Evolutionary conservation across 495 filamentous ascomycete species (phyloP).

Genomic region (Halenospora varia): DNA sequence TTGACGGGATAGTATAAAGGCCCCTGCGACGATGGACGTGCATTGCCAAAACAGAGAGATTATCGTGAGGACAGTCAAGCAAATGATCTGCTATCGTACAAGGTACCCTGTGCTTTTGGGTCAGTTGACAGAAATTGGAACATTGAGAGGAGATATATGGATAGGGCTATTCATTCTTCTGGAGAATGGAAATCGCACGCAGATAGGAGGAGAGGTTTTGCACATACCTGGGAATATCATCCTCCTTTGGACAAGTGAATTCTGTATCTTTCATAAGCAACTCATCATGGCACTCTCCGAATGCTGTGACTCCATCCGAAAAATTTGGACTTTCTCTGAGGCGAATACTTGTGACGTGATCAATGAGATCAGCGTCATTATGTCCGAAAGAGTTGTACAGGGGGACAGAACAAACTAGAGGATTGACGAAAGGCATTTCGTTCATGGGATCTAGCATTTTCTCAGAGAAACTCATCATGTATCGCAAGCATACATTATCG

Average conservation of each 20-base stretch:
- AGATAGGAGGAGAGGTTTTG: too few relatives aligned
- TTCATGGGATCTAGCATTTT: background rate
- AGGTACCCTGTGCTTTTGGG: too few relatives aligned
- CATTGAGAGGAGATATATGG: too few relatives aligned
- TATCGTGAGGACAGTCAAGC: background rate
- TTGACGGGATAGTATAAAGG: background rate
- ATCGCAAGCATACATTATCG: background rate
- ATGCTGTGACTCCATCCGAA: background rate
- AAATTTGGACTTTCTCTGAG: background rate
- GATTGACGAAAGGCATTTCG: background rate
- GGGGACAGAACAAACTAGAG: background rate
- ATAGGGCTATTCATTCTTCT: too few relatives aligned
- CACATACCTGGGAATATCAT: too few relatives aligned
- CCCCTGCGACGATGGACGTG: background rate
- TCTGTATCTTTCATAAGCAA: background rate
- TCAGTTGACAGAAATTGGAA: too few relatives aligned
- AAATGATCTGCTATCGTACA: background rate
- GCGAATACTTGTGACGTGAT: background rate
- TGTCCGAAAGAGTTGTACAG: background rate
- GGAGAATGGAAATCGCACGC: too few relatives aligned
- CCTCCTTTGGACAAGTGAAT: too few relatives aligned
- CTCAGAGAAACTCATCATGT: background rate
- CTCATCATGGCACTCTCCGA: background rate
- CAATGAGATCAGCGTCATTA: background rate
- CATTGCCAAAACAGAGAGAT: background rate